Conservation (phyloP, 2,329 filamentous ascomycete species). For the Mycosphaerella sp. region DNA sequence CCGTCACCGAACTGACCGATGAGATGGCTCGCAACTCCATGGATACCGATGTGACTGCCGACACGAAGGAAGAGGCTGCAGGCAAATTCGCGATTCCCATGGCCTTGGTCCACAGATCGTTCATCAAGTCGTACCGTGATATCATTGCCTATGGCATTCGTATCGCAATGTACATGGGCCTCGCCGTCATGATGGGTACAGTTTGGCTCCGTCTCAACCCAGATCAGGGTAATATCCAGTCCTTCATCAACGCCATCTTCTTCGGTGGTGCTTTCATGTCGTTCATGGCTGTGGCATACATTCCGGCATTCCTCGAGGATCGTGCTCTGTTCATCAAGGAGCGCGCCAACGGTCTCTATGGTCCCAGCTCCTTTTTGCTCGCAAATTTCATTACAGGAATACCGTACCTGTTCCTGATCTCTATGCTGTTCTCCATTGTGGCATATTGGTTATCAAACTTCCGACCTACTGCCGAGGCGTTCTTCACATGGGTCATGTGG, state of each 20-base stretch:
- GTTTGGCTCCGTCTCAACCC: conserved; percentile 70
- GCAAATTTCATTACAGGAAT: conserved; percentile 76
- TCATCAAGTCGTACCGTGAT: conserved; percentile 79
- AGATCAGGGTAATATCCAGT: conserved; percentile 66
- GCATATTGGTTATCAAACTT: conserved; percentile 77
- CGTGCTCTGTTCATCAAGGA: conserved; percentile 65
- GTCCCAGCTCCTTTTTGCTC: conserved; percentile 60
- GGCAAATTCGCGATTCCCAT: conserved; percentile 48
- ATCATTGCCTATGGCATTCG: conserved; percentile 78
- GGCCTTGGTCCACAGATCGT: conserved; percentile 67
- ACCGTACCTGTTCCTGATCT: conserved; percentile 71
- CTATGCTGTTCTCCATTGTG: conserved; percentile 65
- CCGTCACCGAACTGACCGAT: conserved; percentile 31
- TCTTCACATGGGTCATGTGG: conserved; percentile 76
- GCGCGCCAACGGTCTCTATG: conserved; percentile 70
- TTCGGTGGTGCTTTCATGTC: conserved; percentile 45
- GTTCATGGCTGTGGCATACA: conserved; percentile 62
- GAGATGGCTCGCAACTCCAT: conserved; percentile 34
- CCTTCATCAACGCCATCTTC: conserved; percentile 72
- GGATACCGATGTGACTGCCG: conserved; percentile 28
- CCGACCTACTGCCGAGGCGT: conserved; percentile 55
- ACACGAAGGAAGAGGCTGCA: conserved; percentile 35
- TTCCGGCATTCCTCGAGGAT: conserved; percentile 75
- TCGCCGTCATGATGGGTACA: conserved; percentile 83
- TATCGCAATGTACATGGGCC: conserved; percentile 71